Evolutionary conservation across 768 basidiomycete species (phyloP).

Genomic region (Dioszegia hungarica): DNA sequence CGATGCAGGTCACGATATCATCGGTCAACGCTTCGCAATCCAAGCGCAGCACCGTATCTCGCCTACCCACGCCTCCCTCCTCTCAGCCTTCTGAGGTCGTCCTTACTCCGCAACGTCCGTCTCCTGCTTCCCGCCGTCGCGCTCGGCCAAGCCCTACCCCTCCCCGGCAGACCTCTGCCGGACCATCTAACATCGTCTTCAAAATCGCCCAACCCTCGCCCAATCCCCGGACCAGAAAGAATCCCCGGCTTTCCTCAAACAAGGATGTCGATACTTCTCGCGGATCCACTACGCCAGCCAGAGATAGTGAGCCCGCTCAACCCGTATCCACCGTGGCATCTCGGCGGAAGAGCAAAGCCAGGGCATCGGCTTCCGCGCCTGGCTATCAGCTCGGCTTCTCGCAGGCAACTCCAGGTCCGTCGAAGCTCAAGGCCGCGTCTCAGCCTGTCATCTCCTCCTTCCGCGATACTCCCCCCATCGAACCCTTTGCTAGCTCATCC

Average conservation of each 20-base stretch:
- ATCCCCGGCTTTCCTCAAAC: conserved; percentile 6
- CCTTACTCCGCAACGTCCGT: background rate
- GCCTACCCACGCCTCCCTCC: conserved; percentile 19
- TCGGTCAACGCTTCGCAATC: background rate
- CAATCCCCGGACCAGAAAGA: conserved; percentile 21
- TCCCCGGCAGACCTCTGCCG: conserved; percentile 4
- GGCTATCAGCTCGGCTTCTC: no score
- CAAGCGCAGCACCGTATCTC: background rate
- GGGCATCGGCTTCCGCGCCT: background rate
- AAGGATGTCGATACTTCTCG: no score
- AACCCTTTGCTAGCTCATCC: no score
- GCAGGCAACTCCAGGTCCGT: no score
- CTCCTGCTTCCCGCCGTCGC: conserved; percentile 6
- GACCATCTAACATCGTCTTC: background rate
- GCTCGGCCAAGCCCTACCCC: conserved; percentile 18
- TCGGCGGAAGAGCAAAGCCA: background rate
- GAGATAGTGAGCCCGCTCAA: background rate
- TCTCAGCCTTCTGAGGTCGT: conserved; percentile 1
- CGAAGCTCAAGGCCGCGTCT: no score
- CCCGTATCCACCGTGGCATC: background rate
- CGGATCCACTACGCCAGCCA: background rate
- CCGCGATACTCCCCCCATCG: no score
- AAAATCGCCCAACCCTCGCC: conserved; percentile 9
- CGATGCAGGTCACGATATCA: background rate
- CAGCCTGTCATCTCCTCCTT: no score